Evolutionary conservation across 371 early-diverging fungal genomes (phyloP), one percentile per base, ranked within the genome.

Genomic region (Choanephora cucurbitarum): DNA sequence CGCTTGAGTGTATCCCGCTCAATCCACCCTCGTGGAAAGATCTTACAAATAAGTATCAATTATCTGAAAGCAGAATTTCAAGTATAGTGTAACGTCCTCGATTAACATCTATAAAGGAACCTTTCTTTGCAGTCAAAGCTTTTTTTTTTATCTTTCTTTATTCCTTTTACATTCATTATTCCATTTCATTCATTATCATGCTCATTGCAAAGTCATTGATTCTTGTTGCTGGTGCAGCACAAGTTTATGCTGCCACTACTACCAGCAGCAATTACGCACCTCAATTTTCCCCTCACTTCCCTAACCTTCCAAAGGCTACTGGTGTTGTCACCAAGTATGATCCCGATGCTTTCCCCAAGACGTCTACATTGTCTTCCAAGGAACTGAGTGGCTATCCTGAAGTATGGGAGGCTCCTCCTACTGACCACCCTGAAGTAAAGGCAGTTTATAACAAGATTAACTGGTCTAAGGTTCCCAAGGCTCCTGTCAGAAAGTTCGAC

Each of bases 381-480:
- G 22, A 28, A 1, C 42, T 60, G 31, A 18, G 32, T 23, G 69
- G 61, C 8, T 78, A 78, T 32, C 79, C 79, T 42, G 56, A 58
- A 34, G 58, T 67, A 11, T 78, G 75, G 75, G 37, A 21, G 17
- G 39, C 60, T 0, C 73, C 79, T 32, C 44, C 57, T 22, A 63
- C 68, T 3, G 49, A 55, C 19, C 48, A 49, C 40, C 32, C 70
- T 37, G 76, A 75, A 67, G 64, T 79, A 8, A 50, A 62, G 34
- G 67, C 70, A 21, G 72, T 60, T 5, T 61, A 68, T 17, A 58
- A 67, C 17, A 49, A 66, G 6, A 75, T 79, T 44, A 69, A 79
- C 32, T 79, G 79, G 79, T 21, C 22, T 19, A 52, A 64, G 21
- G 76, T 79, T 1, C 79, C 79, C 15, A 67, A 69, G 10, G 65